Evolutionary conservation across 2,329 filamentous ascomycete genomes (phyloP), one percentile per base, ranked within the genome.

Genomic region (Aphanocladium album): DNA sequence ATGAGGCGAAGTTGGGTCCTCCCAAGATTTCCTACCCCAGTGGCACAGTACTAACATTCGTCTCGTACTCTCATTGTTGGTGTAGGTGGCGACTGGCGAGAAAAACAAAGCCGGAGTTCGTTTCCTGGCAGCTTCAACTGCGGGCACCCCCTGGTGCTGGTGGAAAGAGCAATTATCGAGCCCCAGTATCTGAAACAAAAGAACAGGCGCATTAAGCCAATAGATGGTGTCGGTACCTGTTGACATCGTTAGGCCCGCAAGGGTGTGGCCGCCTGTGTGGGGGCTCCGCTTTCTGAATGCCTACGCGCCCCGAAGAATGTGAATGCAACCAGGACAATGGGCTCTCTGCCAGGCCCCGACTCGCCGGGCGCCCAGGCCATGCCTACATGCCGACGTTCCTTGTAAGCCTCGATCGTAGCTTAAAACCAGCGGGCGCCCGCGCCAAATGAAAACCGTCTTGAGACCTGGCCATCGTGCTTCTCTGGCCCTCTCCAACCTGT

Each of bases 251-350:
- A n/a, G 50, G 39, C 30, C 49, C 39, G 47, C 56, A 59, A 39
- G 57, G 57, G 41, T 59, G 57, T 53, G 47, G 57, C 49, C 55
- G 57, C n/a, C 25, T 52, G 41, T 47, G 47, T 30, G 39, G 57
- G 57, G 57, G 27, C 39, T 47, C 57, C 39, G 39, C 49, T 47
- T 47, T 60, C 49, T 47, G 19, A 60, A 60, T 60, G 41, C 39
- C 47, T 59, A 53, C 57, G 49, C 47, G 49, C 57, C 47, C 37
- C 37, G 35, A 53, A 17, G 49, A 53, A 59, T 49, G 47, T 30
- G 4, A 21, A 53, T 19, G 49, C 12, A 45, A 39, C 37, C 14
- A 58, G 25, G 53, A 59, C 57, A 59, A 59, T 59, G 47, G 25
- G 25, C 46, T 27, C 37, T 8, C 25, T 43, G 57, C 27, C 47